phyloP scores from a whole-genome alignment of 352 stramenopile genomes.

The Plasmopara muralis region DNA sequence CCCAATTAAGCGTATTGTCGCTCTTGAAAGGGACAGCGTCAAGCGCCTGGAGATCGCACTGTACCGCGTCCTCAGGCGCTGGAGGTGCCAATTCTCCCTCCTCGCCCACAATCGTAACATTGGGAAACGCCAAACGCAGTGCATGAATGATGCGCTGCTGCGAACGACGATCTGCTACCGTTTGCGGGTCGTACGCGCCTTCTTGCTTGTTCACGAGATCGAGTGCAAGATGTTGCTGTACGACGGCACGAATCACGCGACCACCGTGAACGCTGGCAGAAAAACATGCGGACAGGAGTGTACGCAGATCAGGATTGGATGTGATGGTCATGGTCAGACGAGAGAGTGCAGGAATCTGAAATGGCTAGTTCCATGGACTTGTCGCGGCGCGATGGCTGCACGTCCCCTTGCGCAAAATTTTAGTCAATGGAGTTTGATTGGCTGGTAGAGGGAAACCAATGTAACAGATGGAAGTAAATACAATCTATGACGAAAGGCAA shows the following conservation, averaged over 20 bases:
- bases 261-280: conserved; percentile 45
- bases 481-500: too few relatives aligned
- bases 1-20: conserved; percentile 26
- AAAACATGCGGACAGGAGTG: conserved; percentile 54
- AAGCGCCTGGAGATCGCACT: conserved; percentile 31
- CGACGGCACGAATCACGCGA: conserved; percentile 64
- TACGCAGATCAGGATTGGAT: conserved; percentile 22
- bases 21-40: conserved; percentile 16
- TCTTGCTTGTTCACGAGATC: conserved; percentile 73
- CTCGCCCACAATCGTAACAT: conserved; percentile 42
- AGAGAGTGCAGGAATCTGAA: not conserved
- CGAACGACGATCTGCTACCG: conserved; percentile 60
- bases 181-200: conserved; percentile 71
- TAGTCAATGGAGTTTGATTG: too few relatives aligned
- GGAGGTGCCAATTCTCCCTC: conserved; percentile 57
- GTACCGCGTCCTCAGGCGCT: conserved; percentile 36
- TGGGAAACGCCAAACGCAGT: conserved; percentile 46
- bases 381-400: not conserved
- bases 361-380: conserved; percentile 3
- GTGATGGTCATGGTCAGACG: not conserved
- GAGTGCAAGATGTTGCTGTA: conserved; percentile 41
- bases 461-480: too few relatives aligned
- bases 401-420: too few relatives aligned
- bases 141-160: conserved; percentile 67
- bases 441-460: too few relatives aligned